Base-by-base conservation (phyloP, 1,284 basidiomycete genomes). In the Malassezia vespertilionis region DNA sequence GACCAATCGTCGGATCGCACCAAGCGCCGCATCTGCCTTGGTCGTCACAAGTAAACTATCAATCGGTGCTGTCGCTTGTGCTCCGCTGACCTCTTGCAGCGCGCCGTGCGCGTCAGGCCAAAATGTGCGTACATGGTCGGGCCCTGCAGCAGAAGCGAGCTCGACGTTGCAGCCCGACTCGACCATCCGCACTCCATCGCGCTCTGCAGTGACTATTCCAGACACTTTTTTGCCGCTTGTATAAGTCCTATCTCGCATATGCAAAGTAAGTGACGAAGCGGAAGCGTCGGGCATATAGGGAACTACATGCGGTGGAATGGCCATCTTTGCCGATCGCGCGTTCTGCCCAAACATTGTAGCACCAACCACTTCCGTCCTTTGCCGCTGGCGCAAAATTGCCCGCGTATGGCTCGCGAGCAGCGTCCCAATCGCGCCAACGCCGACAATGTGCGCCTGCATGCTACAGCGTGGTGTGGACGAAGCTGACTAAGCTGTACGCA, bases 31-130 rank as follows among this genome's bases (percentile, higher is more conserved):
- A 17, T 81, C 76, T 1, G 85, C 82, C 69, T 90, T 91, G 46
- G 84, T 80, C 26, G 86, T 79, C 57, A 95, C 77, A 66, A 96
- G 77, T 44, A 96, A 77, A 26, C 60, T 58, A 38, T 71, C 67
- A 39, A 71, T 65, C 10, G 58, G 39, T 12, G 51, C 52, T 17
- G 52, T 43, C 6, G 40, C 37, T 27, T 53, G 31, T 46, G 46
- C 14, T 43, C 54, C 38, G 50, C 52, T 44, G 53, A 45, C 35
- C 40, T 57, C 32, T 49, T 38, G 30, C 53, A 28, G 23, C 17
- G 23, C 58, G 18, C 59, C 59, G 22, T 56, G 46, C 18, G 56
- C 28, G 28, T 59, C 61, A 8, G 55, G 52, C 23, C 30, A 20
- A 2, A 52, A 22, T 9, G 34, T 14, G 17, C 34, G 44, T 17